These are phyloP conservation scores for peach (Prunus persica) DNA, from an alignment of 306 rosid species.

Conservation along the genomic window DNA sequence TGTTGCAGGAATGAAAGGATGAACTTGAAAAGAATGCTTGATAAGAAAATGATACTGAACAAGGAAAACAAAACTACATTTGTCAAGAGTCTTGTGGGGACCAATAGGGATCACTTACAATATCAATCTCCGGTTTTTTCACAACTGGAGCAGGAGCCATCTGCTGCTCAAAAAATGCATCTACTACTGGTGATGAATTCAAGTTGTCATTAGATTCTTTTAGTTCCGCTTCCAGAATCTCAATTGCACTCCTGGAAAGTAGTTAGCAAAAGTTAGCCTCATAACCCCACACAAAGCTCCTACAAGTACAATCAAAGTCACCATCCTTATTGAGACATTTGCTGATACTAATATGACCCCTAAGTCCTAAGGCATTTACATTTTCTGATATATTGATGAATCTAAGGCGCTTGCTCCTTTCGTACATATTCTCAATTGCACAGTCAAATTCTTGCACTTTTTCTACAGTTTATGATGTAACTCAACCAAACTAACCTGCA, in stretches of 20 bases:
- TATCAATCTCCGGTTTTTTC: conserved; percentile 43
- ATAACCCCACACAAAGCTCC: background rate
- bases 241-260: conserved; percentile 74
- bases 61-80: too few species aligned
- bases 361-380: background rate
- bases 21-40: background rate
- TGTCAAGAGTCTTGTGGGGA: background rate
- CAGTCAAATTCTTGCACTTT: background rate
- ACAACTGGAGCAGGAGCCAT: conserved; percentile 25
- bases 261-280: background rate
- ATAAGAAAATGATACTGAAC: too few species aligned
- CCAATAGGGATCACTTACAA: conserved; percentile 39
- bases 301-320: background rate
- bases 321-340: background rate
- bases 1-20: background rate
- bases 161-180: conserved; percentile 33
- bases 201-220: conserved; percentile 43
- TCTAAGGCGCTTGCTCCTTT: background rate
- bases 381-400: background rate
- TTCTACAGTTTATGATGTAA: background rate
- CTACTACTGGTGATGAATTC: conserved; percentile 35
- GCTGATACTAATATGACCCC: background rate
- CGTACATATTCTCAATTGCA: background rate
- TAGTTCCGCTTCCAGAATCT: conserved; percentile 68
- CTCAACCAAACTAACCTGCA: conserved; percentile 55